phyloP scores from a whole-genome alignment of 2,329 filamentous ascomycete species.

The Claviceps purpurea region DNA sequence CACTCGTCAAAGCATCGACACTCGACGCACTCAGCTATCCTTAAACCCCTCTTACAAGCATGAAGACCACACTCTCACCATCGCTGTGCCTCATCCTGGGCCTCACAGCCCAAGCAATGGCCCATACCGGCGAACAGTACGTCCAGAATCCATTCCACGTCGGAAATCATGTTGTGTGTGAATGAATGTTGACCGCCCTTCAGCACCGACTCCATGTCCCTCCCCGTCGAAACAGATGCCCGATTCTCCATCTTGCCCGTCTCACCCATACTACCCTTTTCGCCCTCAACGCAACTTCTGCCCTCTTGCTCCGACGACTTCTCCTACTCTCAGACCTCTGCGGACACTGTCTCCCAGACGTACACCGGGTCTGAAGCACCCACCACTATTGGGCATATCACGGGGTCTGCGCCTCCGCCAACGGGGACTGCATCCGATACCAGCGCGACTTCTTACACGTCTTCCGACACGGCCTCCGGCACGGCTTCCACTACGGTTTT shows the following conservation, averaged over 20 bases:
- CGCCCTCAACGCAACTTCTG: neutral
- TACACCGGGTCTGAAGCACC: neutral
- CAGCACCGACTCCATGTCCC: neutral
- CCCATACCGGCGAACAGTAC: neutral
- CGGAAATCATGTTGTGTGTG: too few species aligned
- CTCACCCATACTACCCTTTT: too few species aligned
- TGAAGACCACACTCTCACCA: neutral
- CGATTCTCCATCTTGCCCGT: conserved; percentile 2
- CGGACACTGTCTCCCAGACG: too few species aligned
- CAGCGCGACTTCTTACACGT: neutral
- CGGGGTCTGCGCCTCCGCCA: neutral
- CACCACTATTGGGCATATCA: conserved; percentile 1
- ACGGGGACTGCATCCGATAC: neutral
- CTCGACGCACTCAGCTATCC: neutral
- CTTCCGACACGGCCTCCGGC: neutral
- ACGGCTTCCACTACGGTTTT: too few species aligned
- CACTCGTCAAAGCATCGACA: too few species aligned
- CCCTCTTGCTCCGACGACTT: neutral
- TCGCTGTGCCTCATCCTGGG: neutral
- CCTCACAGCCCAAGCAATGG: neutral
- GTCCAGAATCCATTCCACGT: neutral
- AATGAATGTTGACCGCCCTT: neutral
- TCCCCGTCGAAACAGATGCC: conserved; percentile 2
- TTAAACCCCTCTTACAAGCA: neutral
- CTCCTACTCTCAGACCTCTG: too few species aligned